These are phyloP conservation scores for Jaapia argillacea DNA, from an alignment of 768 basidiomycete genomes.

Conservation along the genomic window DNA sequence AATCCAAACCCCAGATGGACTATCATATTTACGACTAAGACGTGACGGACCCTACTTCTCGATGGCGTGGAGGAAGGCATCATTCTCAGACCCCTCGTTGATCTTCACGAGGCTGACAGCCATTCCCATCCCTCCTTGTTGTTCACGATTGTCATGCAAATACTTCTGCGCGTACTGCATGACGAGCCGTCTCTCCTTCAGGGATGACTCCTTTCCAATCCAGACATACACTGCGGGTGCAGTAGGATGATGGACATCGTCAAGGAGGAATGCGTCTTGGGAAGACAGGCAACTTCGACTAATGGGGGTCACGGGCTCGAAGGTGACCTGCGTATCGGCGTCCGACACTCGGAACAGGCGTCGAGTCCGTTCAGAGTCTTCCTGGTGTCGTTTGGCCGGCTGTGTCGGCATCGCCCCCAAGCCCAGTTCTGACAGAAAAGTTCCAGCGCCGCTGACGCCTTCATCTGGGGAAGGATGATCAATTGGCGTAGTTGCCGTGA, in stretches of 20 bases:
- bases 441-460: conserved; percentile 32
- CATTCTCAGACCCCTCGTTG: conserved; percentile 28
- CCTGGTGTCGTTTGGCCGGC: conserved; percentile 6
- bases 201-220: conserved; percentile 41
- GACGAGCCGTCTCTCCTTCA: conserved; percentile 38
- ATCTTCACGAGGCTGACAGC: conserved; percentile 39
- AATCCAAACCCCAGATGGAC: too few relatives aligned
- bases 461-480: conserved; percentile 29
- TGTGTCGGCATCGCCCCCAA: conserved; percentile 12
- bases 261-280: conserved; percentile 42
- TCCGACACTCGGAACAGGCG: conserved; percentile 37
- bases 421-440: conserved; percentile 41
- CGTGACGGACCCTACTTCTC: too few relatives aligned
- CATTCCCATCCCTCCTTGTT: conserved; percentile 10
- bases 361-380: conserved; percentile 12
- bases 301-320: conserved; percentile 23
- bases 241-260: conserved; percentile 23
- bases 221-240: conserved; percentile 45
- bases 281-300: conserved; percentile 28
- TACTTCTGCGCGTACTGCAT: conserved; percentile 48
- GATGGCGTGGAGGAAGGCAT: neutral
- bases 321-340: conserved; percentile 27
- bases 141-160: conserved; percentile 28
- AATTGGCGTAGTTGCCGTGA: neutral
- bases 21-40: too few relatives aligned